phyloP scores from a whole-genome alignment of 345 rosid species.

The Cardiospermum halicacabum region DNA sequence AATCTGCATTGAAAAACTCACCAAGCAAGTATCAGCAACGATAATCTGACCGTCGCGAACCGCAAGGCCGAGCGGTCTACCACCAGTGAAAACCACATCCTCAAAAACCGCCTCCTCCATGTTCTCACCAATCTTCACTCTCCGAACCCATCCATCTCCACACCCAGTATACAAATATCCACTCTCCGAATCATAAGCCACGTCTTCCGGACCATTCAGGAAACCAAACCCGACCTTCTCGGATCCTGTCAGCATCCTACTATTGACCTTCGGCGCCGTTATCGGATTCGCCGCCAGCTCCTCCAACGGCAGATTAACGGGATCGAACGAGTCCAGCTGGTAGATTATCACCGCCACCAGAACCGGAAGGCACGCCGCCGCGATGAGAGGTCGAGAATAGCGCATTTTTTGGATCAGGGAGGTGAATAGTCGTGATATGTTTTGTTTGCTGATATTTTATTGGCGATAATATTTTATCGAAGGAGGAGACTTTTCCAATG shows the following conservation, averaged over 20 bases:
- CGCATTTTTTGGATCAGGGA: too few relatives aligned
- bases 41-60: slow-evolving; percentile 41
- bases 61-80: slow-evolving; percentile 79
- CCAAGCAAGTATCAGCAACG: slow-evolving; percentile 74
- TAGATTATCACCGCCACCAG: slow-evolving; percentile 30
- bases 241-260: slow-evolving; percentile 34
- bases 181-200: slow-evolving; percentile 38
- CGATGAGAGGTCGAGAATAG: too few relatives aligned
- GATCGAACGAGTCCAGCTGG: slow-evolving; percentile 47
- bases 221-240: slow-evolving; percentile 42
- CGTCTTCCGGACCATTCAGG: slow-evolving; percentile 57
- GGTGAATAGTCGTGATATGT: too few relatives aligned
- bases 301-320: slow-evolving; percentile 41
- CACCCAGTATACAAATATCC: slow-evolving; percentile 49
- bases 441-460: too few relatives aligned
- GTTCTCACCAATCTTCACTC: slow-evolving; percentile 45
- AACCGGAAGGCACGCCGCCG: too few relatives aligned
- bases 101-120: slow-evolving; percentile 31
- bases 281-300: slow-evolving; percentile 22
- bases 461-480: too few relatives aligned
- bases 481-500: too few relatives aligned
- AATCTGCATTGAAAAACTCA: too few relatives aligned
- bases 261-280: slow-evolving; percentile 23
- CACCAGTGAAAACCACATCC: slow-evolving; percentile 70
- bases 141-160: slow-evolving; percentile 82